Base-by-base conservation (phyloP, 257 asterid genomes). In the Eucommia ulmoides region DNA sequence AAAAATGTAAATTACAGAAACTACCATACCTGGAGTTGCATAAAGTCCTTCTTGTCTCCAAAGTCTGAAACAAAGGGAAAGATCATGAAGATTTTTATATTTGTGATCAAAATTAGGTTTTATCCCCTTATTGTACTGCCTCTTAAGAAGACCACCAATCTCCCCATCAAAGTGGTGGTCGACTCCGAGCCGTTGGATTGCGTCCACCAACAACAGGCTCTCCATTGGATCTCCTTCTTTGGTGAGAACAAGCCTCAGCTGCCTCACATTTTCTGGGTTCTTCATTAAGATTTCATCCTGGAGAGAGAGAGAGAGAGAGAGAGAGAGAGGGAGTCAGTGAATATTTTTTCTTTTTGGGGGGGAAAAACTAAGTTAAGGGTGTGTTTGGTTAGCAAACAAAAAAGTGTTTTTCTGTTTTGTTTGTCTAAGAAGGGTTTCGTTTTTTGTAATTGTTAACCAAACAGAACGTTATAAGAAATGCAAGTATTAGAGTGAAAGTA, bases 61-160 rank as follows among this genome's bases (percentile, higher is more conserved):
- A 16, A 74, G 70, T 38, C 79, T 57, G 49, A 77, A 77, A 51
- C 49, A 64, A 16, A 77, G 76, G 4, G 77, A 74, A 67, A 60
- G 64, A 11, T 58, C 26, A 25, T 25, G 35, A 17, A 61, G 67
- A 9, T 50, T 45, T 33, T 48, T 33, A 45, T 26, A 46, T 17
- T 60, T 58, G 38, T 41, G 15, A 41, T 41, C 41, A 23, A 26
- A 20, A 54, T 26, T 9, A 35, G 44, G 11, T 10, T 3, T 24
- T 18, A 55, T 41, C 3, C 8, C 35, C 6, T 50, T 16, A 6
- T 2, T 3, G 24, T 66, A 62, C 19, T 48, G 42, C 26, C 42
- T 52, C 26, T 22, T 20, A 29, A 72, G 42, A 65, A 66, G 18
- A 19, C 38, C 47, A 51, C 50, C 46, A 11, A 73, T 64, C 41